phyloP scores from a whole-genome alignment of 805 yeast species.

The Starmerella stellata region DNA sequence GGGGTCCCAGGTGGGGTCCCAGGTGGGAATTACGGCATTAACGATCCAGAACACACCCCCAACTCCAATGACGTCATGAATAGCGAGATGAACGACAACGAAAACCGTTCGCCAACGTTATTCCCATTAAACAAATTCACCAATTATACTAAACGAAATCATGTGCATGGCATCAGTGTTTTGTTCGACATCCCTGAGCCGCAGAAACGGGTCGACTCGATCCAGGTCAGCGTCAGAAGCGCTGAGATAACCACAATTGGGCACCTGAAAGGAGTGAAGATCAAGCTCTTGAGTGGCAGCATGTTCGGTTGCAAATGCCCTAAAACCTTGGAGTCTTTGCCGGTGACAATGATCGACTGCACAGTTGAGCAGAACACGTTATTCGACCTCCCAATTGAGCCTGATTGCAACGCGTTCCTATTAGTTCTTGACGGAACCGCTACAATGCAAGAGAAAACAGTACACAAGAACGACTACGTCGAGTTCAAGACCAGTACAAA shows the following conservation, averaged over 20 bases:
- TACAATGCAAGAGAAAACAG: constrained; percentile 7
- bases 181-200: constrained; percentile 16
- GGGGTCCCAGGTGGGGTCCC: no score
- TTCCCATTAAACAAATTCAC: not conserved
- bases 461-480: constrained; percentile 8
- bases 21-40: no score
- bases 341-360: not conserved
- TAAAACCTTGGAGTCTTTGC: not conserved
- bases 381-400: constrained; percentile 10
- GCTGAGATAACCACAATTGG: constrained; percentile 2
- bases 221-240: constrained; percentile 10
- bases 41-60: no score
- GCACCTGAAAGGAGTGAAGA: not conserved
- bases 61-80: no score
- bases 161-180: constrained; percentile 10
- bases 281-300: not conserved
- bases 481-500: constrained; percentile 10
- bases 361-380: not conserved
- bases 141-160: not conserved
- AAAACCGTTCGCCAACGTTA: not conserved
- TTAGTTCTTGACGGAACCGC: constrained; percentile 18
- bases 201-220: constrained; percentile 14
- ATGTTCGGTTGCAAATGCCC: not conserved
- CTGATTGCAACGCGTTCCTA: constrained; percentile 20
- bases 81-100: not conserved